Percentiles rank a stretch among this genome's conserved stretches.
Conservation (phyloP, 805 yeast species). For the Saccharomycopsis lassenensis region DNA sequence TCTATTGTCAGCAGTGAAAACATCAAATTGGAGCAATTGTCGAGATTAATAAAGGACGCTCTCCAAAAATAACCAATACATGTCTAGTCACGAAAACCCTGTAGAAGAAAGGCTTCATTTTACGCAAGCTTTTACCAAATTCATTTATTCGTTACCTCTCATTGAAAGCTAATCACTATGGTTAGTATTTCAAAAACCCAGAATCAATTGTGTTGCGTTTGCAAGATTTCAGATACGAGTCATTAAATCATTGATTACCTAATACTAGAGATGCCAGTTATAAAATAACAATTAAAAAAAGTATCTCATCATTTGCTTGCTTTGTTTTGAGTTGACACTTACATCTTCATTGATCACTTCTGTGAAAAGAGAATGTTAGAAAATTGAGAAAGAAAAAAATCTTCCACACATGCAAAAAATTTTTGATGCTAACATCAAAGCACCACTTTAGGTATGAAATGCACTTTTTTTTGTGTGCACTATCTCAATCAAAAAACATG, state of each 20-base stretch:
- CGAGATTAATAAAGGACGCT: slow-evolving; percentile 15
- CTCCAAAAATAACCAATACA: slow-evolving; percentile 10
- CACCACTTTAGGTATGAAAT: not conserved
- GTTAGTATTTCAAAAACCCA: no score
- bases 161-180: no score
- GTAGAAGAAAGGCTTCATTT: no score
- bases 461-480: not conserved
- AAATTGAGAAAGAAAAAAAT: slow-evolving; percentile 8
- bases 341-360: not conserved
- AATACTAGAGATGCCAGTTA: slow-evolving; percentile 20
- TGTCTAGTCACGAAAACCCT: no score
- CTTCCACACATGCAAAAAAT: no score
- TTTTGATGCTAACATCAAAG: slow-evolving; percentile 15
- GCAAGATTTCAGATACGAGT: no score
- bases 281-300: slow-evolving; percentile 5
- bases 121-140: no score
- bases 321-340: not conserved
- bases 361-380: not conserved
- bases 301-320: slow-evolving; percentile 7
- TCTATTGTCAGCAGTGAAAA: slow-evolving; percentile 14
- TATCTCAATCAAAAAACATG: not conserved
- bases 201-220: no score
- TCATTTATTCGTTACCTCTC: no score
- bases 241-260: slow-evolving; percentile 18
- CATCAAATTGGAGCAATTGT: slow-evolving; percentile 15